Evolutionary conservation across 768 basidiomycete species (phyloP).

Genomic region (Suillus cothurnatus): DNA sequence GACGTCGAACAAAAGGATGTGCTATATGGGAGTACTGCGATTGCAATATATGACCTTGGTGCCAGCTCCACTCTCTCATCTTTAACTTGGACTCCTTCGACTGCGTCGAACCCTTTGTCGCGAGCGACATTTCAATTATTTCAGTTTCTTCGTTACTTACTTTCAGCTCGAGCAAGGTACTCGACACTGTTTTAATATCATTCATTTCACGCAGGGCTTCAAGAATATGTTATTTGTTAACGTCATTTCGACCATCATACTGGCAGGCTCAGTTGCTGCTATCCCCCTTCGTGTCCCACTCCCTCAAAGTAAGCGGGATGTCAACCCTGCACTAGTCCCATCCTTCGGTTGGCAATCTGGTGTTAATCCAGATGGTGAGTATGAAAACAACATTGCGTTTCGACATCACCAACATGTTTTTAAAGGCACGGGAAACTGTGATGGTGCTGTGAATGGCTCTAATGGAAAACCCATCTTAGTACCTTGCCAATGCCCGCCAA

Average conservation of each 20-base stretch:
- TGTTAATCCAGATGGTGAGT: slow-evolving; percentile 60
- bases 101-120: slow-evolving; percentile 11
- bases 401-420: not conserved
- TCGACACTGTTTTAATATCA: not conserved
- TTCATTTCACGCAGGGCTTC: not conserved
- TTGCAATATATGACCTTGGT: not conserved
- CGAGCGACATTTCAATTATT: slow-evolving; percentile 5
- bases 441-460: slow-evolving; percentile 59
- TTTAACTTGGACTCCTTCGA: slow-evolving; percentile 1
- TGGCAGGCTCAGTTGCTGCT: slow-evolving; percentile 11
- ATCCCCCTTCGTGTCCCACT: slow-evolving; percentile 19
- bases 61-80: not conserved
- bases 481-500: slow-evolving; percentile 67
- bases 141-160: not conserved
- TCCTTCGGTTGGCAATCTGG: slow-evolving; percentile 59
- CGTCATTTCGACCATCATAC: slow-evolving; percentile 15
- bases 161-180: slow-evolving; percentile 6
- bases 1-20: not conserved
- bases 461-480: slow-evolving; percentile 59
- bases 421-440: slow-evolving; percentile 68
- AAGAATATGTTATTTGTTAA: slow-evolving; percentile 19
- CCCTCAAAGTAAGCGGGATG: slow-evolving; percentile 39
- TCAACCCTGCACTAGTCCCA: slow-evolving; percentile 58
- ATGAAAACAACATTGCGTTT: slow-evolving; percentile 9
- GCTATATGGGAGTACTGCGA: not conserved